Conservation (phyloP, 257 asterid species). For the Gynochthodes officinalis region DNA sequence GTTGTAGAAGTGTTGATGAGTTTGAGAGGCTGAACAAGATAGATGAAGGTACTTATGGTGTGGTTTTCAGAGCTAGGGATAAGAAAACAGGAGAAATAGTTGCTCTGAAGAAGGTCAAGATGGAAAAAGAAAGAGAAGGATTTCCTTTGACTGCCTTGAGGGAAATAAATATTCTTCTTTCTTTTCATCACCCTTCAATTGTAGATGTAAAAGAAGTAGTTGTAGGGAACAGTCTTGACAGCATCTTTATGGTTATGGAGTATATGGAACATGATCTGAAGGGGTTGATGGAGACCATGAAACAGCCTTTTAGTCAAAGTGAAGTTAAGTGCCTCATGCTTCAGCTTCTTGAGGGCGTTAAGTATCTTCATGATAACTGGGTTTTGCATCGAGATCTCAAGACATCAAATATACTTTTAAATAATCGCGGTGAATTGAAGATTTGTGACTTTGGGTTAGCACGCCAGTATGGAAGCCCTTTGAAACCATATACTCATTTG, state of each 20-base stretch:
- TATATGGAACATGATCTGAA: conserved; percentile 94
- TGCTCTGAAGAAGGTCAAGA: conserved; percentile 89
- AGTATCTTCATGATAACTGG: conserved; percentile 86
- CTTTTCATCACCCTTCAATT: conserved; percentile 70
- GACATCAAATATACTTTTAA: conserved; percentile 76
- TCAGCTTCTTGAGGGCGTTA: conserved; percentile 73
- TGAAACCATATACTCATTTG: conserved; percentile 76
- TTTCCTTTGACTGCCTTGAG: conserved; percentile 83
- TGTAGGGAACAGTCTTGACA: conserved; percentile 66
- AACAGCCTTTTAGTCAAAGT: conserved; percentile 72
- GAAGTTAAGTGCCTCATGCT: conserved; percentile 90
- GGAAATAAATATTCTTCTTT: conserved; percentile 80
- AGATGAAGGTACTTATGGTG: conserved; percentile 90
- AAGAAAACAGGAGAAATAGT: conserved; percentile 79
- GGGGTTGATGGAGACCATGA: conserved; percentile 75
- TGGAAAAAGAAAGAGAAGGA: conserved; percentile 87
- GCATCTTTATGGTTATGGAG: conserved; percentile 91
- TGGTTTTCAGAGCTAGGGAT: conserved; percentile 83
- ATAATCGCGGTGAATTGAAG: conserved; percentile 75
- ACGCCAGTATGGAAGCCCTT: conserved; percentile 86
- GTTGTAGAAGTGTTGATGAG: conserved; percentile 83
- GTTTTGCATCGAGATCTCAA: conserved; percentile 87
- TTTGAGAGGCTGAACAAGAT: conserved; percentile 85
- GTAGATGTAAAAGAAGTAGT: conserved; percentile 93
- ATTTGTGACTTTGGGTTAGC: conserved; percentile 93